Conservation (phyloP, 306 rosid species). For the Alnus glutinosa region DNA sequence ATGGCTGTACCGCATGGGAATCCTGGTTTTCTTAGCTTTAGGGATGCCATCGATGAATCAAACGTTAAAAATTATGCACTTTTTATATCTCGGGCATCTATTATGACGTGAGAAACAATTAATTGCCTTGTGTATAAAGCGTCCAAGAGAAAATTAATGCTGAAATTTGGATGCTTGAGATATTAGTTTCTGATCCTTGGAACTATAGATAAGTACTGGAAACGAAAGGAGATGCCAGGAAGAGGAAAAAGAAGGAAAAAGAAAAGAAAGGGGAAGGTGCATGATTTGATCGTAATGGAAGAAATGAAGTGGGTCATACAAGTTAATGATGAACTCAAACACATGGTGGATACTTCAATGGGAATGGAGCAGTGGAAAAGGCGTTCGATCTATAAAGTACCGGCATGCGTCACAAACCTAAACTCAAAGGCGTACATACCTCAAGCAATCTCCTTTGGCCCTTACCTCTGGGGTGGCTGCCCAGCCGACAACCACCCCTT, state of each 20-base stretch:
- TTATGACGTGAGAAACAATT: background rate
- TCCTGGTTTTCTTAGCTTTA: too few relatives aligned
- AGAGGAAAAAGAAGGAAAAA: background rate
- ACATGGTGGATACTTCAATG: background rate
- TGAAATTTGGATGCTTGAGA: background rate
- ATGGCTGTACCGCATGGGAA: too few relatives aligned
- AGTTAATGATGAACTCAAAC: background rate
- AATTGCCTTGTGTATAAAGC: background rate
- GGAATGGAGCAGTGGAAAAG: background rate
- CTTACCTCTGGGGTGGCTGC: conserved; percentile 28
- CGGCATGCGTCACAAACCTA: conserved; percentile 14
- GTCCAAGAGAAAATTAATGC: background rate
- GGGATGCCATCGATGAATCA: too few relatives aligned
- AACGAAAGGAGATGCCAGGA: background rate
- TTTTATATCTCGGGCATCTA: too few relatives aligned
- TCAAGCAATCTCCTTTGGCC: conserved; percentile 53
- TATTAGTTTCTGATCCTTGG: background rate
- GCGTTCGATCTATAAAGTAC: conserved; percentile 46
- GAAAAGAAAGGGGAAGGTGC: background rate
- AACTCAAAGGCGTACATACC: conserved; percentile 42
- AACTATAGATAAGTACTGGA: background rate
- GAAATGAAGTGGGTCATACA: background rate
- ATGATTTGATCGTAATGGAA: background rate
- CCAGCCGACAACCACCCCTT: too few relatives aligned
- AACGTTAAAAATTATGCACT: too few relatives aligned